phyloP scores from a whole-genome alignment of 208 protist species.

The Acanthamoeba sp. region DNA sequence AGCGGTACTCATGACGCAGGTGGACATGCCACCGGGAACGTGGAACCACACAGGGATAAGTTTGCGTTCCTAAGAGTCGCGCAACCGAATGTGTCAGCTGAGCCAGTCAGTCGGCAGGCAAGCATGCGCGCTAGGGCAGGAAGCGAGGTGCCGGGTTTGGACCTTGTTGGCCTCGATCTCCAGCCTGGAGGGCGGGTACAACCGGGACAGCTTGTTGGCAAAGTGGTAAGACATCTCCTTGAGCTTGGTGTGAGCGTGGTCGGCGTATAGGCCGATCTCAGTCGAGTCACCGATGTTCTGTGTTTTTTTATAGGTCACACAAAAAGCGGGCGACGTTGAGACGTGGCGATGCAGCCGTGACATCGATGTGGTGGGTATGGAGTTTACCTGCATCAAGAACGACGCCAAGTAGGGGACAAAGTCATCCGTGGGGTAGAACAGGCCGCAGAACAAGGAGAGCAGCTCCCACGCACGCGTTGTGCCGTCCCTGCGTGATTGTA shows the following conservation, averaged over 20 bases:
- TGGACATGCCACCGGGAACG: not conserved
- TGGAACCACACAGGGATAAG: slow-evolving; percentile 3
- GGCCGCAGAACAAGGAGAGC: not conserved
- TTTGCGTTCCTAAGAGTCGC: not conserved
- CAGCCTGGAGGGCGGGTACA: not conserved
- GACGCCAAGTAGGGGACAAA: slow-evolving; percentile 9
- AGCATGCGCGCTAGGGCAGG: no score
- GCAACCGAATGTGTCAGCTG: no score
- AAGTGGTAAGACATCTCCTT: not conserved
- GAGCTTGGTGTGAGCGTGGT: not conserved
- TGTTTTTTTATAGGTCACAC: no score
- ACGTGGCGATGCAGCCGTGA: no score
- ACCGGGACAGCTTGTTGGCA: not conserved
- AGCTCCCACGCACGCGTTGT: slow-evolving; percentile 5
- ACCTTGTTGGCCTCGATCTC: slow-evolving; percentile 31
- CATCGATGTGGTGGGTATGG: not conserved
- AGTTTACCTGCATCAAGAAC: not conserved
- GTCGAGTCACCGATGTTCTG: not conserved
- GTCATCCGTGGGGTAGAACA: slow-evolving; percentile 26
- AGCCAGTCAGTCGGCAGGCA: no score
- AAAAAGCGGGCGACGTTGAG: no score
- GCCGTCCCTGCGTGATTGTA: not conserved
- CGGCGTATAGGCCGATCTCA: not conserved
- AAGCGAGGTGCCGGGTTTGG: no score
- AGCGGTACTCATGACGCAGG: not conserved